phyloP scores from a whole-genome alignment of 78 protist species.

The slime mould (Dictyostelium discoideum) region dicty_2.7 NC_007089.4:300001-300500 shows the following conservation, averaged over 20 bases:
- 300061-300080: constrained; percentile 16
- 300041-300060: constrained; percentile 56
- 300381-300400: not conserved
- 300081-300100: too few relatives aligned
- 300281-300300: not conserved
- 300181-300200: constrained; percentile 42
- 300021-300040: constrained; percentile 71
- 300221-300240: constrained; percentile 67
- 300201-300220: constrained; percentile 10
- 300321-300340: constrained; percentile 19
- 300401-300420: not conserved
- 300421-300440: not conserved
- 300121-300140: not conserved
- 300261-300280: not conserved
- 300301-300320: constrained; percentile 30
- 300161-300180: constrained; percentile 68
- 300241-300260: constrained; percentile 15
- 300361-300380: not conserved
- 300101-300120: not conserved
- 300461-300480: not conserved
- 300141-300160: not conserved
- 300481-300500: not conserved
- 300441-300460: not conserved
- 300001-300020: constrained; percentile 60
- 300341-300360: too few relatives aligned